Conservation (phyloP, 331 rosid species). For the Quercus phellos region DNA sequence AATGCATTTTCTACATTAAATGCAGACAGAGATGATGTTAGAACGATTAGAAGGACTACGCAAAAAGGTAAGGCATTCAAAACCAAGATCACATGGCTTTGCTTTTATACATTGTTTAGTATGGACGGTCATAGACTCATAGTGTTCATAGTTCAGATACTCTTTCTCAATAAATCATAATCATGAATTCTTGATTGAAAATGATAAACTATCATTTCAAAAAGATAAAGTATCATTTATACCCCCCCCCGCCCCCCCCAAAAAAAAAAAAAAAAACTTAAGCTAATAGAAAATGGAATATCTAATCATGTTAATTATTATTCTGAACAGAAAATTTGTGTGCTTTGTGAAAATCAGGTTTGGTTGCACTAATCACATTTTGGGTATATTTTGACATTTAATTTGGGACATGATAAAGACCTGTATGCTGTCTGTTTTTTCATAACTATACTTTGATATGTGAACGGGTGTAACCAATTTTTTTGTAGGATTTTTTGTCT, state of each 20-base stretch:
- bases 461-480: neutral
- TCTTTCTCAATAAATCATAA: too few species aligned
- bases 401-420: too few species aligned
- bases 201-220: too few species aligned
- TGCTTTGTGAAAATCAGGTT: neutral
- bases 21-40: conserved; percentile 38
- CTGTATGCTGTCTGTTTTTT: too few species aligned
- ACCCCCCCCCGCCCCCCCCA: too few species aligned
- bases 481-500: neutral
- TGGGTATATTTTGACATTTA: too few species aligned
- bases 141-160: neutral
- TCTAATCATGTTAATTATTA: too few species aligned
- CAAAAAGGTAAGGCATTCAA: conserved; percentile 34
- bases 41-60: conserved; percentile 47
- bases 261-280: too few species aligned
- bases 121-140: neutral
- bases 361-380: too few species aligned
- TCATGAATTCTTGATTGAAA: too few species aligned
- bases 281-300: too few species aligned
- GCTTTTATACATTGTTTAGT: neutral
- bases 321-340: neutral
- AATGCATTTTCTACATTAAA: neutral
- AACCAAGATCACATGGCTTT: neutral
- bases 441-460: neutral
- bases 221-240: too few species aligned